Conservation (phyloP, 257 asterid genomes). For the Penstemon newberryi region DNA sequence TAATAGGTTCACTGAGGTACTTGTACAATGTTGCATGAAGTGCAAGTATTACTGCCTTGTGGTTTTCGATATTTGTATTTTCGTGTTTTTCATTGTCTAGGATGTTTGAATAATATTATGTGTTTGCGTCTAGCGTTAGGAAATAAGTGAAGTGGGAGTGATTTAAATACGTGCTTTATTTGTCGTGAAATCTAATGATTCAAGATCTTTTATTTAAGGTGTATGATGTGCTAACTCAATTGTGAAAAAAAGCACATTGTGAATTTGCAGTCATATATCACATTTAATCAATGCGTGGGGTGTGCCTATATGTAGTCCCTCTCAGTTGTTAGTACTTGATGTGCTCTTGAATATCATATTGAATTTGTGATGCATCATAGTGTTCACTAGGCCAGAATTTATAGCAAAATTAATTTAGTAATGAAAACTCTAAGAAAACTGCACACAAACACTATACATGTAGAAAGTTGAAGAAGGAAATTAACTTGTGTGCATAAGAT, state of each 20-base stretch:
- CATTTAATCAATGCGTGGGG: background rate
- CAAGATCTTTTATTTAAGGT: background rate
- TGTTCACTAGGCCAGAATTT: no score
- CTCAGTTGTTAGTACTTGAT: background rate
- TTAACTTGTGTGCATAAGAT: no score
- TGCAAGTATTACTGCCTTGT: background rate
- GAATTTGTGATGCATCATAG: no score
- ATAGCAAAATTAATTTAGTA: no score
- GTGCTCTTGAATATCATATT: background rate
- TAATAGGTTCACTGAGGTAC: slow-evolving; percentile 79
- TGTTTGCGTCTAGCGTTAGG: slow-evolving; percentile 11
- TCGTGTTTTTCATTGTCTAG: background rate
- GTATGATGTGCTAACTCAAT: background rate
- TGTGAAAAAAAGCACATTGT: background rate
- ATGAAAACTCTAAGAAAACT: no score
- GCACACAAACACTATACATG: no score
- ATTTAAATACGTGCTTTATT: background rate
- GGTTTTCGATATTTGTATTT: background rate
- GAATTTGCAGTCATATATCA: background rate
- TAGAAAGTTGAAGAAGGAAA: no score
- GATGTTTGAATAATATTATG: background rate
- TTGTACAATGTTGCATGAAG: background rate
- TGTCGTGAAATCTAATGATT: background rate
- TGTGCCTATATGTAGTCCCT: background rate
- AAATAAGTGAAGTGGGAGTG: background rate